Conservation (phyloP, 2,329 filamentous ascomycete species). For the Fusarium gaditjirri region DNA sequence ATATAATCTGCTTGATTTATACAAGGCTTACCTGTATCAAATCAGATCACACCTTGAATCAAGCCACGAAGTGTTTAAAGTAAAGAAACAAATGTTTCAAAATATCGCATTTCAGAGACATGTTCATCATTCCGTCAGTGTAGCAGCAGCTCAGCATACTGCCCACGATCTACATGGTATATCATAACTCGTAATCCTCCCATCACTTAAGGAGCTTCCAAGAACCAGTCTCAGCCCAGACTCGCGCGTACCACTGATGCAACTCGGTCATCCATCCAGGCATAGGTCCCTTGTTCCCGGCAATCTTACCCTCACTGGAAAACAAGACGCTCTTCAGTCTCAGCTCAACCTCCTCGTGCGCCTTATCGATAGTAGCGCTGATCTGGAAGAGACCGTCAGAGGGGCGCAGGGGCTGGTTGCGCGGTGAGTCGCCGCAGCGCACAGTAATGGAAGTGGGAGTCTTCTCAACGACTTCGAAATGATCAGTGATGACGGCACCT, state of each 20-base stretch:
- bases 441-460: slow-evolving; percentile 69
- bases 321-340: slow-evolving; percentile 73
- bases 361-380: slow-evolving; percentile 67
- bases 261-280: slow-evolving; percentile 44
- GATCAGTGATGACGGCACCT: slow-evolving; percentile 74
- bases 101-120: not conserved
- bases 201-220: slow-evolving; percentile 50
- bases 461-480: slow-evolving; percentile 77
- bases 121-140: not conserved
- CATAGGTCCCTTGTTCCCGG: slow-evolving; percentile 49
- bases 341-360: slow-evolving; percentile 70
- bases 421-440: slow-evolving; percentile 73
- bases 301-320: slow-evolving; percentile 51
- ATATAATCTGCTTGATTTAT: too few relatives aligned
- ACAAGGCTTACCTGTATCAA: accelerated
- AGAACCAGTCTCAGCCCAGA: slow-evolving; percentile 54
- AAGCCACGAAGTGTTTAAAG: not conserved
- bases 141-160: not conserved
- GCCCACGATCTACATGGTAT: slow-evolving; percentile 6
- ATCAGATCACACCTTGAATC: accelerated
- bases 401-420: slow-evolving; percentile 63
- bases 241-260: slow-evolving; percentile 55
- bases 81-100: not conserved
- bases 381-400: slow-evolving; percentile 76
- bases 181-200: not conserved